phyloP scores from a whole-genome alignment of 768 basidiomycete species.

The Coprinellus aureogranulatus region DNA sequence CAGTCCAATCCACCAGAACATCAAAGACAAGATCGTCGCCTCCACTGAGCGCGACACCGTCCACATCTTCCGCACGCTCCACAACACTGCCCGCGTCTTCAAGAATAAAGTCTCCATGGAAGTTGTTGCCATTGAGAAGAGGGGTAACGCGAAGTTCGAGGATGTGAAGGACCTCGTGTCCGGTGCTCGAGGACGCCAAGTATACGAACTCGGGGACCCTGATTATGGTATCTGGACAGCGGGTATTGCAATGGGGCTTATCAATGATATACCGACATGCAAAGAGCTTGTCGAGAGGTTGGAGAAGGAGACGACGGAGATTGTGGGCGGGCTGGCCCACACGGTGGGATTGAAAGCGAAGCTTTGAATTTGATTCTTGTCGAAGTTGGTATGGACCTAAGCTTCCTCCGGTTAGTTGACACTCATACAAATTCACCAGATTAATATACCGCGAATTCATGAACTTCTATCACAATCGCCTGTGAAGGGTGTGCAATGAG shows the following conservation, averaged over 20 bases:
- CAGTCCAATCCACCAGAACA: conserved; percentile 82
- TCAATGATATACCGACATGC: conserved; percentile 84
- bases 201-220: conserved; percentile 81
- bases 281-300: conserved; percentile 64
- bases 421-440: no score
- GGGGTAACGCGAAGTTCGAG: conserved; percentile 85
- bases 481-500: no score
- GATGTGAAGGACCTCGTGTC: conserved; percentile 78
- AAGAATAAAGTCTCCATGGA: conserved; percentile 82
- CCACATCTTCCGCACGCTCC: conserved; percentile 87
- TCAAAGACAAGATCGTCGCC: conserved; percentile 86
- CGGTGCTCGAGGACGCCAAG: conserved; percentile 63
- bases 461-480: no score
- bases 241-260: conserved; percentile 64
- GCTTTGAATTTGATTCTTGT: conserved; percentile 36
- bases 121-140: conserved; percentile 79
- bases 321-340: conserved; percentile 49
- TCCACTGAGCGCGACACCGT: conserved; percentile 81
- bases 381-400: no score
- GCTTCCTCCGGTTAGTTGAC: no score
- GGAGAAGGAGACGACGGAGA: conserved; percentile 72
- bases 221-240: conserved; percentile 88
- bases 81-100: conserved; percentile 82
- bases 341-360: conserved; percentile 29
- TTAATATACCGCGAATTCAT: no score